phyloP scores from a whole-genome alignment of 2,329 filamentous ascomycete genomes.

The Tolypocladium pustulatum region DNA sequence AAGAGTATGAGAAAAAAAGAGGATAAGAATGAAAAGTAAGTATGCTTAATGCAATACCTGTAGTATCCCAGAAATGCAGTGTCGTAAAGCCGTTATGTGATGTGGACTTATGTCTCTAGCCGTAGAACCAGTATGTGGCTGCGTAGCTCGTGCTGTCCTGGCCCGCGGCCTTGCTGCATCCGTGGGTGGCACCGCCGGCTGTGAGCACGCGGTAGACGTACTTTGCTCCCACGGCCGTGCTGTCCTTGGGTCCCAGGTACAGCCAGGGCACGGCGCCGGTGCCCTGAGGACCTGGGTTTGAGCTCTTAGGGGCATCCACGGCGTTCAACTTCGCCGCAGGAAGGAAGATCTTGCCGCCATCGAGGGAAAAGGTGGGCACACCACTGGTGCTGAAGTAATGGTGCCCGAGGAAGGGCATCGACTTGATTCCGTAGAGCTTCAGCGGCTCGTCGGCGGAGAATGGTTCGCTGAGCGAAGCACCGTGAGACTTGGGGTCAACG shows the following conservation, averaged over 20 bases:
- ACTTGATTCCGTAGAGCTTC: conserved; percentile 24
- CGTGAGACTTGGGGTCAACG: conserved; percentile 20
- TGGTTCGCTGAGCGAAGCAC: conserved; percentile 33
- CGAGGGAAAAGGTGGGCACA: conserved; percentile 50
- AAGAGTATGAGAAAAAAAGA: neutral
- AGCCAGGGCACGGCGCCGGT: conserved; percentile 48
- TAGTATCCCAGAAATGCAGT: neutral
- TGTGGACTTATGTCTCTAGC: conserved; percentile 9
- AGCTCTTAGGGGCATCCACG: conserved; percentile 39
- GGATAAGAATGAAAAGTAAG: neutral
- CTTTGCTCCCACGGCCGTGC: conserved; percentile 22
- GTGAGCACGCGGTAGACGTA: conserved; percentile 46
- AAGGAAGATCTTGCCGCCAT: conserved; percentile 23
- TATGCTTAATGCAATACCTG: neutral
- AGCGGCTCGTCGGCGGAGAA: conserved; percentile 29
- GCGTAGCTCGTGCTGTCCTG: conserved; percentile 43
- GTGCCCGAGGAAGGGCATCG: conserved; percentile 42
- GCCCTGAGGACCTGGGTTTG: conserved; percentile 33
- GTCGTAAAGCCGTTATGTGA: neutral
- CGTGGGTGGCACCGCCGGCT: conserved; percentile 35
- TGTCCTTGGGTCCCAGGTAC: conserved; percentile 30
- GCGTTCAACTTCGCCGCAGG: conserved; percentile 37
- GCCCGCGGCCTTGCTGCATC: conserved; percentile 29
- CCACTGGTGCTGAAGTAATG: conserved; percentile 53
- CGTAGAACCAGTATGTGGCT: conserved; percentile 50